Evolutionary conservation across 345 rosid species (phyloP).

Genomic region (Gossypium australe): DNA sequence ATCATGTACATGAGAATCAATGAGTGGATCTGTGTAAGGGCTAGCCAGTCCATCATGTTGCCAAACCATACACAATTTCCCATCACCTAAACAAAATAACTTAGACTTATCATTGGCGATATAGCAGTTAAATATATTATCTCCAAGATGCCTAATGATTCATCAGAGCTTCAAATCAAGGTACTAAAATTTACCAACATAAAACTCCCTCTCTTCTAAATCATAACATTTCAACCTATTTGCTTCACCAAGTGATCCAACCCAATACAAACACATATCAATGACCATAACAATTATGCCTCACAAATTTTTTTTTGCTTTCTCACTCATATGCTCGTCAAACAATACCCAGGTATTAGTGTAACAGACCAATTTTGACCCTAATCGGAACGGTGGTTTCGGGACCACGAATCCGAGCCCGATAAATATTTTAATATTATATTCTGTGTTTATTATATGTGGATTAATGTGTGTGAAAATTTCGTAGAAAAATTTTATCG

Average conservation of each 20-base stretch:
- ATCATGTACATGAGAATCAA: not conserved
- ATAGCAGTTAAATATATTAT: not conserved
- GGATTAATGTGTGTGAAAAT: no score
- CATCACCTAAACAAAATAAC: not conserved
- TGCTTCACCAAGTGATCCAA: not conserved
- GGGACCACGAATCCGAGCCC: no score
- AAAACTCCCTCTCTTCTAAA: not conserved
- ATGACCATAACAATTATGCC: not conserved
- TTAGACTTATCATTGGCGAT: not conserved
- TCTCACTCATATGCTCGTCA: not conserved
- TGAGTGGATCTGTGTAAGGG: not conserved
- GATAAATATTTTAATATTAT: no score
- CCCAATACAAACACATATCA: not conserved
- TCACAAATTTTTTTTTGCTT: not conserved
- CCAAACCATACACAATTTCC: not conserved
- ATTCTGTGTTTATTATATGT: no score
- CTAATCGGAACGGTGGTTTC: no score
- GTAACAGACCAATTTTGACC: no score
- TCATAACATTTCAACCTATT: not conserved
- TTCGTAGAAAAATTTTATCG: no score
- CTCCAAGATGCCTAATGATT: not conserved
- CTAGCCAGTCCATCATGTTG: not conserved
- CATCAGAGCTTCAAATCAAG: slow-evolving; percentile 1
- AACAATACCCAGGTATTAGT: not conserved
- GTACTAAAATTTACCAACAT: not conserved